Percentiles rank a stretch among this genome's conserved stretches.
phyloP scores from a whole-genome alignment of 2,329 filamentous ascomycete genomes.

The Talaromyces verruculosus region DNA sequence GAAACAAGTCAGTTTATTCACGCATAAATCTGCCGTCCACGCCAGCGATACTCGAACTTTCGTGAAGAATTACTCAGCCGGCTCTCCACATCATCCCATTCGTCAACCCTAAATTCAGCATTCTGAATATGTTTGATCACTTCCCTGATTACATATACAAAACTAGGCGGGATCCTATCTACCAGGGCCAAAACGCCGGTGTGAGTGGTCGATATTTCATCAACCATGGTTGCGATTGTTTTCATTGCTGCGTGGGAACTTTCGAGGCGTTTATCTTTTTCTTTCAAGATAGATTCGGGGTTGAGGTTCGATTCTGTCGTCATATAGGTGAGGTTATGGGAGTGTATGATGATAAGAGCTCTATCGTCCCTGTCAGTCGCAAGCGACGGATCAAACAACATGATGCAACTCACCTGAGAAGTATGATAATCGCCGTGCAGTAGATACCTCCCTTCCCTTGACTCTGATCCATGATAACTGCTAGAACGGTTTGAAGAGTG shows the following conservation, averaged over 20 bases:
- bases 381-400: not conserved
- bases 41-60: constrained; percentile 8
- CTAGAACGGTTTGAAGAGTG: constrained; percentile 20
- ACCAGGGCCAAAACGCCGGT: not conserved
- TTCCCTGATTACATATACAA: not conserved
- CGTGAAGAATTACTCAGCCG: not conserved
- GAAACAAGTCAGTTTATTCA: too few species aligned
- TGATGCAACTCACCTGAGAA: constrained; percentile 23
- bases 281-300: not conserved
- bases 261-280: constrained; percentile 7
- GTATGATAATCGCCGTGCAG: constrained; percentile 24
- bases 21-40: not conserved
- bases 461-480: constrained; percentile 17
- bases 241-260: constrained; percentile 25
- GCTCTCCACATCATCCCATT: not conserved
- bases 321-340: constrained; percentile 22
- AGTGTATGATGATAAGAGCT: constrained; percentile 25
- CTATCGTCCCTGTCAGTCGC: constrained; percentile 11
- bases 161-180: constrained; percentile 11
- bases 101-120: not conserved
- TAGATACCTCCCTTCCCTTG: constrained; percentile 19
- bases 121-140: not conserved
- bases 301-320: not conserved
- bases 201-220: constrained; percentile 24
- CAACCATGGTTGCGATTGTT: constrained; percentile 27